Conservation (phyloP, 257 asterid genomes). For the Cruciata laevipes region DNA sequence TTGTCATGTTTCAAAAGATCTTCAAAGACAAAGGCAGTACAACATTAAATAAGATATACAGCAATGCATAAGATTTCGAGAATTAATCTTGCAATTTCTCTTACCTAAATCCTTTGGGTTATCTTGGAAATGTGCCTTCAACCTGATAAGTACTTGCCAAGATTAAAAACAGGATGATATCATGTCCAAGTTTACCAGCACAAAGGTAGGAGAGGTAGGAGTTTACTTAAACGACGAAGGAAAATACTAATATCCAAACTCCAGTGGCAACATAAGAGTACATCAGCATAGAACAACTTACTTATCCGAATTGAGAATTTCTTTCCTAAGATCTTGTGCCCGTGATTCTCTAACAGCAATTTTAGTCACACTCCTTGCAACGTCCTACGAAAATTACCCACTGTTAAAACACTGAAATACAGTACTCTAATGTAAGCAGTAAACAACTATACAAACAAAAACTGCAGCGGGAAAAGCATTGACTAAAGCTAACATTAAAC, state of each 20-base stretch:
- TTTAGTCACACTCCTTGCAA: constrained; percentile 80
- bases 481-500: neutral
- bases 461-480: neutral
- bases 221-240: neutral
- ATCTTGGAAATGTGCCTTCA: constrained; percentile 93
- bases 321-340: constrained; percentile 86
- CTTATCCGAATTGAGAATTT: constrained; percentile 92
- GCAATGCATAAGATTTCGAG: neutral
- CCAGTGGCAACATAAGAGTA: neutral
- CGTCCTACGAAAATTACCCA: constrained; percentile 53
- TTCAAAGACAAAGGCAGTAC: constrained; percentile 25
- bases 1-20: constrained; percentile 91
- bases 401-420: neutral
- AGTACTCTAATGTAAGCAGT: neutral
- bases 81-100: neutral
- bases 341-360: constrained; percentile 77
- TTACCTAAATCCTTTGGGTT: constrained; percentile 89
- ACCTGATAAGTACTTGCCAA: constrained; percentile 34
- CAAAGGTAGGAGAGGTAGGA: no score
- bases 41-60: neutral
- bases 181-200: no score
- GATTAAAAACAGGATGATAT: neutral
- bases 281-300: constrained; percentile 35
- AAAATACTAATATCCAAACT: neutral
- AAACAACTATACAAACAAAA: neutral